Base-by-base conservation (phyloP, 2,329 filamentous ascomycete species). In the Plectosphaerella cucumerina region DNA sequence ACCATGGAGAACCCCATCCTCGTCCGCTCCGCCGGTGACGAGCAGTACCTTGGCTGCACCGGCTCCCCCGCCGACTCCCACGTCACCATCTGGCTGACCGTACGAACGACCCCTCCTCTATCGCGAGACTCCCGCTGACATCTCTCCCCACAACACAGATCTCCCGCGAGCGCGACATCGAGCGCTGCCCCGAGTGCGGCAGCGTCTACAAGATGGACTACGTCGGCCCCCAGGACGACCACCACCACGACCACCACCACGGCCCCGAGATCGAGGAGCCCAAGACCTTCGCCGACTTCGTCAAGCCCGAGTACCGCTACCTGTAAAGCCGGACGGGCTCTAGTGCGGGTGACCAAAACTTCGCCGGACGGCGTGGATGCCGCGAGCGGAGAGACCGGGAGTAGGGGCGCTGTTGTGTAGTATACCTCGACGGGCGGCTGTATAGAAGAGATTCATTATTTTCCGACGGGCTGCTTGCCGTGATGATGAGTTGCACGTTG, bases 181-280 rank as follows among this genome's bases (percentile, higher is more conserved):
- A 95, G 80, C 90, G 94, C 72, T 99, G 94, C 85, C 85, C 85
- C 67, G 94, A 99, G 81, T 99, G 94, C 76, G 94, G 94, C 62
- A 90, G 85, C 71, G 90, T 94, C 61, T 92, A 96, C 81, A 95
- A 96, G 86, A 94, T 97, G 89, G 87, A 97, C 70, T 99, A 96
- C 74, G 76, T 96, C 60, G 94, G 94, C 56, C 85, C 91, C 48
- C 71, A 85, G 68, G 88, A 94, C 59, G 86, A 92, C 69, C 74
- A 78, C 64, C 82, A 89, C 70, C 73, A 62, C 52, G 68, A 76
- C 61, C 74, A 64, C 58, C 60, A 62, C 58, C 64, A 74, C 70
- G 69, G 79, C 69, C 72, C 78, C 69, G 83, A 82, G 67, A 79
- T 84, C 69, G 83, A 86, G 72, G 90, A 96, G 76, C 90, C 91